phyloP scores from a whole-genome alignment of 1,139 yeast genomes.

The Debaryomyces nepalensis region DNA sequence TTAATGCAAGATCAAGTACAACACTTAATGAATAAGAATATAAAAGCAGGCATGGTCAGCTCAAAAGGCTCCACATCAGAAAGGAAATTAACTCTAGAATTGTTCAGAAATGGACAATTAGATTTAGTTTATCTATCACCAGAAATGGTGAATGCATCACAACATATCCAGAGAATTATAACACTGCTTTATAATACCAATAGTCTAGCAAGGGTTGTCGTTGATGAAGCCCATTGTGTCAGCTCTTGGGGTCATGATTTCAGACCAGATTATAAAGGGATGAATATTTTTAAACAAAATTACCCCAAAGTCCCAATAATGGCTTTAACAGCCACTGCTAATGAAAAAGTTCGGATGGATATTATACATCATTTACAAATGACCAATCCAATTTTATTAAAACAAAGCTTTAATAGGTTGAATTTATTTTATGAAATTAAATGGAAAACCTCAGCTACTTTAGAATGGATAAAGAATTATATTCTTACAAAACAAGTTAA shows the following conservation, averaged over 20 bases:
- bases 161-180: constrained; percentile 69
- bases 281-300: constrained; percentile 70
- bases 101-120: constrained; percentile 66
- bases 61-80: constrained; percentile 73
- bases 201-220: constrained; percentile 81
- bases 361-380: constrained; percentile 74
- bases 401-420: constrained; percentile 87
- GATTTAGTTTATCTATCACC: constrained; percentile 91
- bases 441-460: constrained; percentile 60
- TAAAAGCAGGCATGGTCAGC: constrained; percentile 87
- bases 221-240: constrained; percentile 98
- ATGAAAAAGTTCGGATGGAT: constrained; percentile 86
- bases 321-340: constrained; percentile 98
- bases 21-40: constrained; percentile 67
- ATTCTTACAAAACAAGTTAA: constrained; percentile 56
- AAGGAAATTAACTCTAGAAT: constrained; percentile 62
- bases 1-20: constrained; percentile 97
- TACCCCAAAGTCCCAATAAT: constrained; percentile 86
- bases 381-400: constrained; percentile 56
- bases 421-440: constrained; percentile 81
- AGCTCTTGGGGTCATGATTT: constrained; percentile 99
- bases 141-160: constrained; percentile 87
- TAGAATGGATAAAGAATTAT: constrained; percentile 64
- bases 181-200: constrained; percentile 56
- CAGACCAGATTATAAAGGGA: constrained; percentile 89